Conservation (phyloP, 306 rosid species). For the Begonia peltatifolia region DNA sequence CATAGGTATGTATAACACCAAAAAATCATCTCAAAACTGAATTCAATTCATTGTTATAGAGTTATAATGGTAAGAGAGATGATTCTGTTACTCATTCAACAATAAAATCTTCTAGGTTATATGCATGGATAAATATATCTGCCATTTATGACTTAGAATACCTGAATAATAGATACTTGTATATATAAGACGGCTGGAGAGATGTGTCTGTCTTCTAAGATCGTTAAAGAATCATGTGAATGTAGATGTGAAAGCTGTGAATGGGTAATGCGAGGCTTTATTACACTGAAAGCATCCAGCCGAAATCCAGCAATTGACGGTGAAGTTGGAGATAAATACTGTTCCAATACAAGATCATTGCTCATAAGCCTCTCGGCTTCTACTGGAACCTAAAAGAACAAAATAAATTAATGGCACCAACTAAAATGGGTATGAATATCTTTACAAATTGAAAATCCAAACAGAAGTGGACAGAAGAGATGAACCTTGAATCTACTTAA, state of each 20-base stretch:
- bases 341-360: slow-evolving; percentile 70
- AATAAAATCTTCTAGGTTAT: no score
- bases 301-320: slow-evolving; percentile 88
- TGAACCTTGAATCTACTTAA: slow-evolving; percentile 78
- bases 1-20: no score
- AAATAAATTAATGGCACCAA: slow-evolving; percentile 7
- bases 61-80: no score
- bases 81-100: no score
- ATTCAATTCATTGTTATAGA: no score
- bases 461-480: slow-evolving; percentile 7
- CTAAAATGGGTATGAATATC: not conserved
- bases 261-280: slow-evolving; percentile 84
- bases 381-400: slow-evolving; percentile 55
- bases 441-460: slow-evolving; percentile 1
- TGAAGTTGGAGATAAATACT: slow-evolving; percentile 53
- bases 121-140: no score
- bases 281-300: slow-evolving; percentile 70
- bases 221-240: slow-evolving; percentile 24
- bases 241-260: slow-evolving; percentile 50
- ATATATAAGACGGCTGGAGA: slow-evolving; percentile 74
- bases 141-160: slow-evolving; percentile 12
- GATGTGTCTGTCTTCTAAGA: slow-evolving; percentile 63
- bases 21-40: no score
- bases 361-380: slow-evolving; percentile 70
- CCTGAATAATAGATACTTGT: slow-evolving; percentile 82